Conservation (phyloP, 805 yeast species). For the Saccharomycopsis sp. region DNA sequence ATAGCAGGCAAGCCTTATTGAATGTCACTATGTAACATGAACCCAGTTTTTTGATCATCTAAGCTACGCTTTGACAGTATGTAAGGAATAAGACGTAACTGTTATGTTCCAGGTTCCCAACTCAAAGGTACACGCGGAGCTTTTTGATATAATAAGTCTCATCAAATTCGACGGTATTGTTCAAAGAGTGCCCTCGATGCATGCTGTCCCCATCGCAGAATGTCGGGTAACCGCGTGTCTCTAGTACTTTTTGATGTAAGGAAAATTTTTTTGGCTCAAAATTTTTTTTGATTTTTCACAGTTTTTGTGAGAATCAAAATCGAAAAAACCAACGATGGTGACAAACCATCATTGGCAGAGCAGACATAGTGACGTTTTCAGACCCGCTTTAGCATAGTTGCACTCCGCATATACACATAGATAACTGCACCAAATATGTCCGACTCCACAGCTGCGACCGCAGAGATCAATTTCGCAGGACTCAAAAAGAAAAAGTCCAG, state of each 20-base stretch:
- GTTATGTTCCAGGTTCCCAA: too few relatives aligned
- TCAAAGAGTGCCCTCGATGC: too few relatives aligned
- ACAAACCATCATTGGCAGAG: too few relatives aligned
- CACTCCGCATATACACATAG: not conserved
- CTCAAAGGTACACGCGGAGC: too few relatives aligned
- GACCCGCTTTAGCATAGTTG: too few relatives aligned
- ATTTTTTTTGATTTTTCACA: not conserved
- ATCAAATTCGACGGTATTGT: too few relatives aligned
- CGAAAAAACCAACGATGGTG: not conserved
- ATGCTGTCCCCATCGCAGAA: not conserved
- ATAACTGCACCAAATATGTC: not conserved
- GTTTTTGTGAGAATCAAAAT: not conserved
- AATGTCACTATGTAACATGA: too few relatives aligned
- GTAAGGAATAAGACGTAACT: too few relatives aligned
- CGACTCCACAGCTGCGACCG: constrained; percentile 3
- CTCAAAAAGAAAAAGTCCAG: constrained; percentile 12
- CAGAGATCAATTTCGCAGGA: constrained; percentile 6
- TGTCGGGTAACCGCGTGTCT: not conserved
- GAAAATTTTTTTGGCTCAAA: not conserved
- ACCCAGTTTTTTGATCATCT: too few relatives aligned
- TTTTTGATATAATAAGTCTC: too few relatives aligned
- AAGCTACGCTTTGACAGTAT: too few relatives aligned
- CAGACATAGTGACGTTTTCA: too few relatives aligned
- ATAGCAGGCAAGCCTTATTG: not conserved
- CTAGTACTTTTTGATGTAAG: not conserved